Percentiles rank a stretch among this genome's conserved stretches.
These are phyloP conservation scores for Starmerella bacillaris DNA, from an alignment of 805 yeast genomes.

Conservation along the genomic window DNA sequence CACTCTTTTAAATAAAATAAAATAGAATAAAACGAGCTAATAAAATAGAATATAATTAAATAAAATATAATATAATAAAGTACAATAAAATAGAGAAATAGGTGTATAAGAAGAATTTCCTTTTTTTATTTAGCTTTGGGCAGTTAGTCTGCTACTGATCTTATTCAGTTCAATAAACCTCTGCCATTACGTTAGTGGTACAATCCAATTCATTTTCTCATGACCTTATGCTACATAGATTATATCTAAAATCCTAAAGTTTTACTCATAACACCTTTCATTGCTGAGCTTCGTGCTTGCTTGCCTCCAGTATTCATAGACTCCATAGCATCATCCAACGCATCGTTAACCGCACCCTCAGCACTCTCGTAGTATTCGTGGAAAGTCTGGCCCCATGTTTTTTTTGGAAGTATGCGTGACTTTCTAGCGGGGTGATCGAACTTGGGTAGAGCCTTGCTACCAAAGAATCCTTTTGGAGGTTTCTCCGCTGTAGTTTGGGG, in stretches of 20 bases:
- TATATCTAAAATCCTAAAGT: constrained; percentile 15
- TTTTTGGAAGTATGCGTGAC: constrained; percentile 8
- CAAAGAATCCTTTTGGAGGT: constrained; percentile 4
- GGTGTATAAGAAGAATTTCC: too few relatives aligned
- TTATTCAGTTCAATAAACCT: too few relatives aligned
- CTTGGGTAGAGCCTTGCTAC: constrained; percentile 4
- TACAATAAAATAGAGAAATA: too few relatives aligned
- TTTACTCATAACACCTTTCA: constrained; percentile 14
- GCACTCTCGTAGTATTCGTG: constrained; percentile 17
- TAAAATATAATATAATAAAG: too few relatives aligned
- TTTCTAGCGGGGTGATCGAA: constrained; percentile 7
- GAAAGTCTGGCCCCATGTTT: constrained; percentile 19
- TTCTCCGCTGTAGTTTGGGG: background rate
- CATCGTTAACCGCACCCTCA: constrained; percentile 33
- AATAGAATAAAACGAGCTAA: too few relatives aligned
- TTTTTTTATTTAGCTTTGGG: too few relatives aligned
- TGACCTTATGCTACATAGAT: too few relatives aligned
- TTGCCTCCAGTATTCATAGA: constrained; percentile 10
- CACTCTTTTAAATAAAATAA: too few relatives aligned
- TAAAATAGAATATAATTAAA: too few relatives aligned
- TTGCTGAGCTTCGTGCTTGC: constrained; percentile 13
- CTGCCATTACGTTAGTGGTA: too few relatives aligned
- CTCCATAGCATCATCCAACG: constrained; percentile 29
- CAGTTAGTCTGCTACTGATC: too few relatives aligned
- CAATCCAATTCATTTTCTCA: too few relatives aligned